These are phyloP conservation scores for Casuarina cunninghamiana DNA, from an alignment of 306 rosid genomes.

Conservation along the genomic window DNA sequence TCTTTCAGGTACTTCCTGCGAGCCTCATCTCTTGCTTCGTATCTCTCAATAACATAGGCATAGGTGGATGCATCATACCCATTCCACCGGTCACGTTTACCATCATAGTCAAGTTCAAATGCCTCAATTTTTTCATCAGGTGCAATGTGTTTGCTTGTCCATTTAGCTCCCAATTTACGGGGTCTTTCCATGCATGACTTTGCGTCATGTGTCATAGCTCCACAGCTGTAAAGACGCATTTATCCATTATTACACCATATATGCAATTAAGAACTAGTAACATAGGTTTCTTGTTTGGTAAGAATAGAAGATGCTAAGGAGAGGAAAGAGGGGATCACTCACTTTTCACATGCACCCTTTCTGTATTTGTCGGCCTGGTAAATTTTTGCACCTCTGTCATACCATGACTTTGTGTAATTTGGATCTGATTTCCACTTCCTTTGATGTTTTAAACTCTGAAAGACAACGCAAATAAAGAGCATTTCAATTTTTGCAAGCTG, in stretches of 20 bases:
- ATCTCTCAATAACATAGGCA: slow-evolving; percentile 53
- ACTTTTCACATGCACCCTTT: slow-evolving; percentile 72
- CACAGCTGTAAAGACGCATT: slow-evolving; percentile 34
- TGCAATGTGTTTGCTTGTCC: slow-evolving; percentile 59
- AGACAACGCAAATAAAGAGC: slow-evolving; percentile 2
- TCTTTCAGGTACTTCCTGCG: slow-evolving; percentile 52
- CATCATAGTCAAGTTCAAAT: slow-evolving; percentile 66
- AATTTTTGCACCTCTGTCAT: slow-evolving; percentile 59
- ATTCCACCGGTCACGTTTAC: slow-evolving; percentile 65
- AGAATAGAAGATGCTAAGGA: not conserved
- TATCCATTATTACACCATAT: not conserved
- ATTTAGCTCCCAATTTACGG: slow-evolving; percentile 49
- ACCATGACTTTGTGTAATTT: slow-evolving; percentile 57
- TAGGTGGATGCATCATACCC: slow-evolving; percentile 61
- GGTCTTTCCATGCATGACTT: slow-evolving; percentile 63
- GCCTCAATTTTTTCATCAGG: slow-evolving; percentile 66
- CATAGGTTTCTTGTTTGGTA: not conserved
- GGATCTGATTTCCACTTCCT: slow-evolving; percentile 64
- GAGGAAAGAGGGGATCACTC: slow-evolving; percentile 22
- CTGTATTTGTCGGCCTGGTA: slow-evolving; percentile 51
- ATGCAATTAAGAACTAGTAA: not conserved
- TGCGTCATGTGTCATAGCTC: slow-evolving; percentile 55
- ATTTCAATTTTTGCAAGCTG: not conserved
- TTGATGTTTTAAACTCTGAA: slow-evolving; percentile 65
- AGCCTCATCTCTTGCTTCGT: slow-evolving; percentile 65